phyloP scores from a whole-genome alignment of 306 rosid species.

The Canavalia ensiformis region DNA sequence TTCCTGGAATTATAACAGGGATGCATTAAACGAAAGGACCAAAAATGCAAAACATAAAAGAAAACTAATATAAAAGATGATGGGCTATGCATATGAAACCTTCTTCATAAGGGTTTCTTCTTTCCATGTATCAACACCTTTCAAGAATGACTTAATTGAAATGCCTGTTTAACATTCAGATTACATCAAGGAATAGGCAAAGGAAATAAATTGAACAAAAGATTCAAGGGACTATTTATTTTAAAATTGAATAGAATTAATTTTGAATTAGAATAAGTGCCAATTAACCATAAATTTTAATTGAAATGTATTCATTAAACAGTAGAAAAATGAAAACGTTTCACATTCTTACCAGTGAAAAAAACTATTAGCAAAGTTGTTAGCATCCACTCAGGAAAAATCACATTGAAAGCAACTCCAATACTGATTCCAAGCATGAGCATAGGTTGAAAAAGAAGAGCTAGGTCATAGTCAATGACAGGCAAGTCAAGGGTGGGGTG shows the following conservation, averaged over 20 bases:
- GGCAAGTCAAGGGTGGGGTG: slow-evolving; percentile 82
- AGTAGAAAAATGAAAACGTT: not conserved
- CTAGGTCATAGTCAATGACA: slow-evolving; percentile 75
- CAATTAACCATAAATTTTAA: too few species aligned
- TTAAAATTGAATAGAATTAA: too few species aligned
- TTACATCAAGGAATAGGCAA: not conserved
- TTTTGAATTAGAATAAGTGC: too few species aligned
- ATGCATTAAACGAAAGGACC: slow-evolving; percentile 24
- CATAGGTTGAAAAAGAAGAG: slow-evolving; percentile 82
- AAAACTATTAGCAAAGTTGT: slow-evolving; percentile 64
- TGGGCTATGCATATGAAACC: slow-evolving; percentile 47
- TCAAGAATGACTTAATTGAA: slow-evolving; percentile 68
- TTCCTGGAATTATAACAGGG: slow-evolving; percentile 61
- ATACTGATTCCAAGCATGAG: slow-evolving; percentile 82
- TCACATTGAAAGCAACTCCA: slow-evolving; percentile 78
- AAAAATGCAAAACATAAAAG: not conserved
- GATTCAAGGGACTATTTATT: too few species aligned
- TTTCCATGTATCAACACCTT: slow-evolving; percentile 80
- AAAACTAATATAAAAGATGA: not conserved
- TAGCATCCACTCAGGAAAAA: slow-evolving; percentile 85
- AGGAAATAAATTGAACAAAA: not conserved
- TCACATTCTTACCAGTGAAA: slow-evolving; percentile 57
- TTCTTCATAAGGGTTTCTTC: slow-evolving; percentile 67
- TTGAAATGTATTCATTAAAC: too few species aligned
- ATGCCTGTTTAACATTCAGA: slow-evolving; percentile 39